phyloP scores from a whole-genome alignment of 2,329 filamentous ascomycete species.

The Pseudogymnoascus sp. region DNA sequence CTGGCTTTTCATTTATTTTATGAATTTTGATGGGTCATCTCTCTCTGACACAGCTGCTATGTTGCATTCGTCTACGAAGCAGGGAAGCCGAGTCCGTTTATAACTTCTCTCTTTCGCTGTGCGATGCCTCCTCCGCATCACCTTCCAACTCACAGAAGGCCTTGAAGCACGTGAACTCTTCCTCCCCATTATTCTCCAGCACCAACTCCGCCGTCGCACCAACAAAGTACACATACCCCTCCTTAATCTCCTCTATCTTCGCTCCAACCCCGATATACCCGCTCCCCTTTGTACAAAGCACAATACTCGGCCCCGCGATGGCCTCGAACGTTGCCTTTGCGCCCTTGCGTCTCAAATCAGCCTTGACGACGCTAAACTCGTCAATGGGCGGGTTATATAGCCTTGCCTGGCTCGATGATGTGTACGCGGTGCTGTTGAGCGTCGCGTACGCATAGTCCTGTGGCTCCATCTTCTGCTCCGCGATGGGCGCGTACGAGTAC shows the following conservation, averaged over 20 bases:
- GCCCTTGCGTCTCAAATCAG: conserved; percentile 59
- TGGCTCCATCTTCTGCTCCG: conserved; percentile 87
- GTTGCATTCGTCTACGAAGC: neutral
- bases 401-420: conserved; percentile 58
- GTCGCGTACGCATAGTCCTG: conserved; percentile 78
- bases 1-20: neutral
- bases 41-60: neutral
- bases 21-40: neutral
- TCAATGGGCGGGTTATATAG: conserved; percentile 96
- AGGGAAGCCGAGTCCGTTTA: neutral
- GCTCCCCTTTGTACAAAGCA: conserved; percentile 79
- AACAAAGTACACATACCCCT: conserved; percentile 73
- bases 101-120: conserved; percentile 19
- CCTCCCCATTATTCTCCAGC: conserved; percentile 59
- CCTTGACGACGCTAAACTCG: conserved; percentile 85
- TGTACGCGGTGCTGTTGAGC: conserved; percentile 74
- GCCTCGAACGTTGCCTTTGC: conserved; percentile 83
- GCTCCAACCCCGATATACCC: conserved; percentile 80
- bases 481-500: conserved; percentile 89
- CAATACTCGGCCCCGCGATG: conserved; percentile 79
- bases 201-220: conserved; percentile 80
- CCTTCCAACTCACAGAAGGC: conserved; percentile 80
- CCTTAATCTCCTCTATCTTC: conserved; percentile 64
- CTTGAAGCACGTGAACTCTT: conserved; percentile 80
- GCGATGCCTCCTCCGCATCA: conserved; percentile 27